Evolutionary conservation across 768 basidiomycete species (phyloP), one percentile per base, ranked within the genome.

Genomic region (Mycena epipterygia): DNA sequence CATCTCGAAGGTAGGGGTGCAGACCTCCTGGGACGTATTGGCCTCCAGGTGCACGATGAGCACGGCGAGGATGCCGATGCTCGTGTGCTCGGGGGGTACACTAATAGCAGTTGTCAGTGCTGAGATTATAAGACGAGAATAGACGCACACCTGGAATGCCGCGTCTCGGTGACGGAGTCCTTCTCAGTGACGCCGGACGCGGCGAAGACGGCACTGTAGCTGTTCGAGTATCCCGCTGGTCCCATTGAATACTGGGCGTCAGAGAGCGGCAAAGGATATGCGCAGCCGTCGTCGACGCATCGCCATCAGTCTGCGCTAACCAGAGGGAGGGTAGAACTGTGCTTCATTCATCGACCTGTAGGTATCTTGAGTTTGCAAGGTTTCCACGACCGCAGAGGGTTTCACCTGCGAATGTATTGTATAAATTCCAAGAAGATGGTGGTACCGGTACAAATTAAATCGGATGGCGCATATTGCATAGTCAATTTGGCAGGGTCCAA

Each of bases 311-410:
- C 93, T 5, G 82, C 81, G 58, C 88, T n/a, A n/a, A n/a, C n/a
- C n/a, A n/a, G n/a, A n/a, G n/a, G n/a, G n/a, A n/a, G n/a, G n/a
- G n/a, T n/a, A n/a, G n/a, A n/a, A n/a, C n/a, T n/a, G n/a, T n/a
- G n/a, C n/a, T n/a, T n/a, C n/a, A n/a, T n/a, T n/a, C n/a, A n/a
- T n/a, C n/a, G n/a, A n/a, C n/a, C n/a, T n/a, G n/a, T n/a, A n/a
- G n/a, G n/a, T n/a, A n/a, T n/a, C n/a, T n/a, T n/a, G n/a, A n/a
- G n/a, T n/a, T n/a, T n/a, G n/a, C n/a, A n/a, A n/a, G n/a, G n/a
- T n/a, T 85, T 44, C 94, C 94, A 21, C 94, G 85, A 8, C 94
- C 94, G 93, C 93, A 95, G 17, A 95, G 82, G 72, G 84, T 87
- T 61, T 87, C 70, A 21, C 84, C 84, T 84, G 55, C 85, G 30